Evolutionary conservation across 2,329 filamentous ascomycete species (phyloP).

Genomic region (Pseudocercospora fuligena): DNA sequence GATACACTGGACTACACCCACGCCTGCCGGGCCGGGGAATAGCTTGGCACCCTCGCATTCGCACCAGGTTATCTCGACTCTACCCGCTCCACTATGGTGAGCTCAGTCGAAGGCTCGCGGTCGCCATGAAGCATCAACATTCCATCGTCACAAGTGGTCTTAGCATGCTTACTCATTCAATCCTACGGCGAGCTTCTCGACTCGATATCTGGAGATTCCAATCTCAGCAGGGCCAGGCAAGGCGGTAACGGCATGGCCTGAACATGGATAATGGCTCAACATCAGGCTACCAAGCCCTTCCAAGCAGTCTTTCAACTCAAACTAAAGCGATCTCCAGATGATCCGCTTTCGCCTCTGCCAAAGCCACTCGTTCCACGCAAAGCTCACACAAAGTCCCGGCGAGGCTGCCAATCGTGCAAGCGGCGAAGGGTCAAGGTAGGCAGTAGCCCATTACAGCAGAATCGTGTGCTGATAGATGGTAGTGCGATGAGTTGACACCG

Average conservation of each 20-base stretch:
- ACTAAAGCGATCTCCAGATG: not conserved
- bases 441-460: too few relatives aligned
- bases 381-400: conserved; percentile 17
- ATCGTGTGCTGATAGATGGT: conserved; percentile 5
- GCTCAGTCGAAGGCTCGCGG: too few relatives aligned
- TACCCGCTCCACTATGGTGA: too few relatives aligned
- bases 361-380: conserved; percentile 15
- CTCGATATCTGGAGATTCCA: not conserved
- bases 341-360: not conserved
- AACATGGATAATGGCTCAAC: conserved; percentile 1
- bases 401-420: conserved; percentile 19
- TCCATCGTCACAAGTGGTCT: not conserved
- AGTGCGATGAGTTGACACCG: conserved; percentile 10
- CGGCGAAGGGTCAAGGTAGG: conserved; percentile 16
- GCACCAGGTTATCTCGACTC: too few relatives aligned
- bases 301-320: conserved; percentile 17
- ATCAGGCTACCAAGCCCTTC: conserved; percentile 7
- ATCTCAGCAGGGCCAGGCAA: not conserved
- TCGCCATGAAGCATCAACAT: not conserved
- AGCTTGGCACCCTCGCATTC: too few relatives aligned
- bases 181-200: not conserved
- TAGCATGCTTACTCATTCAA: not conserved
- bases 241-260: not conserved
- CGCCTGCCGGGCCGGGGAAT: too few relatives aligned
- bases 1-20: too few relatives aligned